Conservation (phyloP, 495 filamentous ascomycete genomes). For the Penicillium bialowiezense region DNA sequence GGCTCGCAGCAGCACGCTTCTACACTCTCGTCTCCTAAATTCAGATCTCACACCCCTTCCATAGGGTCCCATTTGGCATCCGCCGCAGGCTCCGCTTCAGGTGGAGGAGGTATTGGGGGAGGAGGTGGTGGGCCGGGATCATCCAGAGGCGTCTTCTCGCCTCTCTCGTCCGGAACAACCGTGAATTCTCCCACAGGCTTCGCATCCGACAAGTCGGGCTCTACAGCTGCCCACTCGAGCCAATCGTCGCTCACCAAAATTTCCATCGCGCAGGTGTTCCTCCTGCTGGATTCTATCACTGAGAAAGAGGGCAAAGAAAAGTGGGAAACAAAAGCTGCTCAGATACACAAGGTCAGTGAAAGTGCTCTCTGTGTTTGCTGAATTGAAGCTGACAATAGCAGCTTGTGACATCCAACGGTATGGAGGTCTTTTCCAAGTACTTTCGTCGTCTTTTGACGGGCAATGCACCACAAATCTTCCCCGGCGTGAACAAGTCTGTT, state of each 20-base stretch:
- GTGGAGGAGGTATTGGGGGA: conserved; percentile 60
- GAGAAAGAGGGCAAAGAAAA: conserved; percentile 86
- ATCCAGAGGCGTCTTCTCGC: conserved; percentile 61
- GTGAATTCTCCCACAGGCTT: conserved; percentile 60
- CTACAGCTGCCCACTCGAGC: conserved; percentile 40
- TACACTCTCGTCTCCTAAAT: conserved; percentile 57
- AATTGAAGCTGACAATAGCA: conserved; percentile 32
- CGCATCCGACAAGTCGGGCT: conserved; percentile 50
- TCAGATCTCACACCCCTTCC: conserved; percentile 60
- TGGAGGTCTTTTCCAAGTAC: conserved; percentile 93
- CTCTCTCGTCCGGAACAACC: conserved; percentile 58
- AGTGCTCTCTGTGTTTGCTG: not conserved
- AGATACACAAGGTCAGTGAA: conserved; percentile 77
- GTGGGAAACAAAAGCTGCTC: conserved; percentile 90
- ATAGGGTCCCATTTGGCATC: conserved; percentile 59
- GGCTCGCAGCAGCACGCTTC: conserved; percentile 57
- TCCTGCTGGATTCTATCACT: conserved; percentile 89
- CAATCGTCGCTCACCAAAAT: conserved; percentile 70
- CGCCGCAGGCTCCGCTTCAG: conserved; percentile 51
- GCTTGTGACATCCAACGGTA: conserved; percentile 93
- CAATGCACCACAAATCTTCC: conserved; percentile 85
- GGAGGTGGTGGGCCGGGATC: conserved; percentile 52
- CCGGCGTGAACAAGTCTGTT: conserved; percentile 63
- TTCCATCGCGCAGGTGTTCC: conserved; percentile 89
- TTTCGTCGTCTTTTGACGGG: conserved; percentile 82